Evolutionary conservation across 1,284 basidiomycete species (phyloP).

Genomic region (Microbotryum lychnidis-dioicae): DNA sequence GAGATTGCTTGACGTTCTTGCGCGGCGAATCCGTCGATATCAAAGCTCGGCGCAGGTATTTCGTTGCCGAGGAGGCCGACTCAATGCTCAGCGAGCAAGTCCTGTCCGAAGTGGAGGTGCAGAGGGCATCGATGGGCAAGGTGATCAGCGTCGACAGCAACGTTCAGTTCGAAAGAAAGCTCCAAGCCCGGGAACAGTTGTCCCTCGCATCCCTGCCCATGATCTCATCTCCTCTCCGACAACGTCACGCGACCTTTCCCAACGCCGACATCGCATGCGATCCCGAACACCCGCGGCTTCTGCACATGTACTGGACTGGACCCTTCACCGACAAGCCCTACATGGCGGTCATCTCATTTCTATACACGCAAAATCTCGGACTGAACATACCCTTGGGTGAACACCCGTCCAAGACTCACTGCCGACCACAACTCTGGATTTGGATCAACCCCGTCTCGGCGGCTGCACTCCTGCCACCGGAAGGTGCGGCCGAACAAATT

Average conservation of each 20-base stretch:
- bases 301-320: conserved; percentile 78
- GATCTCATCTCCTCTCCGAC: neutral
- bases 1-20: conserved; percentile 66
- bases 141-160: neutral
- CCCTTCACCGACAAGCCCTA: conserved; percentile 75
- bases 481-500: conserved; percentile 58
- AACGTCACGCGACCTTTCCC: conserved; percentile 19
- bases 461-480: conserved; percentile 55
- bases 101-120: too few species aligned
- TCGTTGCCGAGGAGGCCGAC: neutral
- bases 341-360: conserved; percentile 63
- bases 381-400: conserved; percentile 37
- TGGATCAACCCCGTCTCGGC: conserved; percentile 70
- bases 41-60: neutral
- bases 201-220: neutral
- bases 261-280: conserved; percentile 50
- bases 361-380: conserved; percentile 69
- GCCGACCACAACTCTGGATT: conserved; percentile 69
- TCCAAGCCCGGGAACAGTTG: neutral
- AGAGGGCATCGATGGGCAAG: too few species aligned
- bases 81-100: neutral
- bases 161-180: neutral
- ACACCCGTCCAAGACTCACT: conserved; percentile 43
- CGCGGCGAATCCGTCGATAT: conserved; percentile 40
- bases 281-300: conserved; percentile 58